Evolutionary conservation across 192 early-diverging fungal genomes (phyloP).

Genomic region (Geranomyces michiganensis): DNA sequence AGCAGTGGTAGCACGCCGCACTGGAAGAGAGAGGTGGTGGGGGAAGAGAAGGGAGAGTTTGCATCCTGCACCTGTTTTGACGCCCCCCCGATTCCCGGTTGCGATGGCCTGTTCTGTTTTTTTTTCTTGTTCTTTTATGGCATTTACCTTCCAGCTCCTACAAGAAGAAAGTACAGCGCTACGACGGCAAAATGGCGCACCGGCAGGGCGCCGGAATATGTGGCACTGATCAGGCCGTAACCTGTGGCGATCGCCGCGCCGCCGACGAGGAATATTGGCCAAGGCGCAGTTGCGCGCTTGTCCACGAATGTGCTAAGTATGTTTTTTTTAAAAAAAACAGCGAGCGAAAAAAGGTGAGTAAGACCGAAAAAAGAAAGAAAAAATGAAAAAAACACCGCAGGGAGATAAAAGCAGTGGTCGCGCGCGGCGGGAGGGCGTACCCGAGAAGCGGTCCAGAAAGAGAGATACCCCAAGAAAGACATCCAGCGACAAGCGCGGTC

Average conservation of each 20-base stretch:
- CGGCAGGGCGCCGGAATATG: neutral
- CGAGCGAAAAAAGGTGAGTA: too few relatives aligned
- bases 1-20: constrained; percentile 5
- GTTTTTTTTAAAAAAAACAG: neutral
- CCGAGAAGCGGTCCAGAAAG: neutral
- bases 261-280: neutral
- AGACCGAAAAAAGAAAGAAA: too few relatives aligned
- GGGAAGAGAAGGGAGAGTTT: neutral
- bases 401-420: too few relatives aligned
- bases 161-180: neutral
- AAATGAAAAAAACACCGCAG: too few relatives aligned
- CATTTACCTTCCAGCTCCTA: constrained; percentile 1
- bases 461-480: neutral
- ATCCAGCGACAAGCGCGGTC: neutral
- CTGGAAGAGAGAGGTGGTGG: too few relatives aligned
- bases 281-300: neutral
- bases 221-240: constrained; percentile 2
- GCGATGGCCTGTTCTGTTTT: too few relatives aligned
- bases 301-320: neutral
- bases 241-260: neutral
- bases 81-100: too few relatives aligned
- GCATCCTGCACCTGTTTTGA: neutral
- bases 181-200: neutral
- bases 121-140: neutral
- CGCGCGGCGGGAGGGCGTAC: too few relatives aligned